phyloP scores from a whole-genome alignment of 805 yeast genomes.

The Wickerhamomyces chambardii region DNA sequence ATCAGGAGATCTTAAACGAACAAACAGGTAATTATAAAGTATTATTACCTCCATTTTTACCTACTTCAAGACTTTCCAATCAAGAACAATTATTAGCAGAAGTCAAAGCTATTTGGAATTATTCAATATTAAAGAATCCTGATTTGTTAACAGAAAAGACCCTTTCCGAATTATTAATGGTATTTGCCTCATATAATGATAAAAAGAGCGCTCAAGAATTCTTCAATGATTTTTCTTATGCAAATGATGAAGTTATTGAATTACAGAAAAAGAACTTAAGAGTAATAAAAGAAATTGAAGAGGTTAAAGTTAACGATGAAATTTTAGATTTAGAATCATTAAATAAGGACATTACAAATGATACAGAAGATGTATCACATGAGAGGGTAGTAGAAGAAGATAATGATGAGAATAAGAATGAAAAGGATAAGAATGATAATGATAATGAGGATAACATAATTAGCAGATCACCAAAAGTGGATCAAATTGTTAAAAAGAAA shows the following conservation, averaged over 20 bases:
- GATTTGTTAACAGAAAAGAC: constrained; percentile 29
- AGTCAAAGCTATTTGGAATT: constrained; percentile 69
- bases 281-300: constrained; percentile 8
- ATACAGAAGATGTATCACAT: no score
- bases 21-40: constrained; percentile 5
- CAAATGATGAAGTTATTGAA: constrained; percentile 12
- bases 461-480: constrained; percentile 11
- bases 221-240: constrained; percentile 26
- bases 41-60: constrained; percentile 59
- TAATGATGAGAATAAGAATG: not conserved
- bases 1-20: constrained; percentile 10
- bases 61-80: constrained; percentile 34
- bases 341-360: no score
- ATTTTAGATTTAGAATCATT: constrained; percentile 14
- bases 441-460: constrained; percentile 7
- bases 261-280: constrained; percentile 1
- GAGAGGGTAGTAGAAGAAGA: no score
- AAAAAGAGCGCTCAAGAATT: constrained; percentile 26
- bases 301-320: no score
- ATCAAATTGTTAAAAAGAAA: constrained; percentile 4
- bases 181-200: constrained; percentile 27
- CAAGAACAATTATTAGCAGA: constrained; percentile 52
- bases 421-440: no score
- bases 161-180: constrained; percentile 43
- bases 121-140: constrained; percentile 35